A percentile compares a stretch with the other conserved stretches of the same genome.
These are phyloP conservation scores for Streptanthus diversifolius DNA, from an alignment of 345 rosid genomes.

Conservation along the genomic window DNA sequence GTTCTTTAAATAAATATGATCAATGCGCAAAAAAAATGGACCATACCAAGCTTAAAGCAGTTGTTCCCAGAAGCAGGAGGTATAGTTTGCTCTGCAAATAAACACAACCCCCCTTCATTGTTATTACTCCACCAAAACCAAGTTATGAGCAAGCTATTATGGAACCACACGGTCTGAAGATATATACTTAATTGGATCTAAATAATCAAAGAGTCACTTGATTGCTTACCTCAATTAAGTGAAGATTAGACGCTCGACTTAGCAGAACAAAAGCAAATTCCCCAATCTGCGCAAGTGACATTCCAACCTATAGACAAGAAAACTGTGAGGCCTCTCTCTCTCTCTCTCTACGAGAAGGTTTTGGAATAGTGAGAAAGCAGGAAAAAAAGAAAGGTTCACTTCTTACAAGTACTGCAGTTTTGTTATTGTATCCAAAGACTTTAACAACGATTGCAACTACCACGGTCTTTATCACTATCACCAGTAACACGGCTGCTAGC, in stretches of 20 bases:
- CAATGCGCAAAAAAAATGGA: not conserved
- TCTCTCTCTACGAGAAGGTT: slow-evolving; percentile 2
- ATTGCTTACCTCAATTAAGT: slow-evolving; percentile 76
- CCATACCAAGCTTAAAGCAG: slow-evolving; percentile 69
- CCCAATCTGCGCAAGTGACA: slow-evolving; percentile 96
- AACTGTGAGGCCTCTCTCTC: slow-evolving; percentile 21
- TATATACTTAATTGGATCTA: not conserved
- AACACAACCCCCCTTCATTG: not conserved
- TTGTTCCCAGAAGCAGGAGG: slow-evolving; percentile 90
- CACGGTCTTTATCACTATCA: slow-evolving; percentile 66
- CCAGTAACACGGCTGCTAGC: slow-evolving; percentile 76
- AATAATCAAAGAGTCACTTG: not conserved
- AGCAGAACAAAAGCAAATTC: slow-evolving; percentile 96
- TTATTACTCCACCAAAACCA: not conserved
- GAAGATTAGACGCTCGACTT: slow-evolving; percentile 97
- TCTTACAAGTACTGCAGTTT: slow-evolving; percentile 81
- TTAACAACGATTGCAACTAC: slow-evolving; percentile 68
- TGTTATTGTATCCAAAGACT: slow-evolving; percentile 86
- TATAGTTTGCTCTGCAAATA: slow-evolving; percentile 73
- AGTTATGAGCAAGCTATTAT: not conserved
- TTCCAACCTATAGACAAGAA: slow-evolving; percentile 59
- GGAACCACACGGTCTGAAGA: not conserved
- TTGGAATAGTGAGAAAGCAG: not conserved
- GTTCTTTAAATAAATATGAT: not conserved
- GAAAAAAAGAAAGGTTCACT: not conserved